A percentile compares a stretch with the other conserved stretches of the same genome.
Evolutionary conservation across 1,139 yeast species (phyloP).

Genomic region (Kurtzmaniella quercitrusa): DNA sequence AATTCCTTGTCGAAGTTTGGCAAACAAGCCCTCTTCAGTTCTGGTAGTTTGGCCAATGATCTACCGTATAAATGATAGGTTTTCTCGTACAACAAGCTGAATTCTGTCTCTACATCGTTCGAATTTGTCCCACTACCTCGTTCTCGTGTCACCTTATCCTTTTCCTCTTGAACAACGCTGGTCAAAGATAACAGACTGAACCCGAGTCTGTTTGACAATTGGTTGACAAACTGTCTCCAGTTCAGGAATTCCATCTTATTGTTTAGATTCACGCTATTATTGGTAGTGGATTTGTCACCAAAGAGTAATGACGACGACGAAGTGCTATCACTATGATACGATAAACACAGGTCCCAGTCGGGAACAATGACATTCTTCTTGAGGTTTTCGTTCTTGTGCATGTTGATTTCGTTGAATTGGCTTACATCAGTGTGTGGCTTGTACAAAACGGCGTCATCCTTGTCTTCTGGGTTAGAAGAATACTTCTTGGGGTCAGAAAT

Average conservation of each 20-base stretch:
- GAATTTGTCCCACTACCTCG: slow-evolving; percentile 12
- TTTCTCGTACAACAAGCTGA: slow-evolving; percentile 33
- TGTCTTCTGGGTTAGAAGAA: slow-evolving; percentile 8
- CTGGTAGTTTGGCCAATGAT: slow-evolving; percentile 35
- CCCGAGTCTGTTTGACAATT: slow-evolving; percentile 36
- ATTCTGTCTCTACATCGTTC: slow-evolving; percentile 30
- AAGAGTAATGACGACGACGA: slow-evolving; percentile 13
- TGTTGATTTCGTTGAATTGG: slow-evolving; percentile 41
- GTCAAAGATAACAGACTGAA: slow-evolving; percentile 31
- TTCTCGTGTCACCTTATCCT: neutral
- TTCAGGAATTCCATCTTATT: slow-evolving; percentile 27
- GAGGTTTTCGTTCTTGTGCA: slow-evolving; percentile 43
- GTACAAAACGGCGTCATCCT: slow-evolving; percentile 44
- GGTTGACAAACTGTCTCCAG: slow-evolving; percentile 36
- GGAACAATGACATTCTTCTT: slow-evolving; percentile 42
- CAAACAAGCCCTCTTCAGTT: slow-evolving; percentile 37
- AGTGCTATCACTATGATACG: slow-evolving; percentile 19
- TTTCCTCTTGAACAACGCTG: slow-evolving; percentile 20
- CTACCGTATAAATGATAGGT: slow-evolving; percentile 41
- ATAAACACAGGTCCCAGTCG: slow-evolving; percentile 39
- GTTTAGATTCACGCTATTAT: slow-evolving; percentile 13
- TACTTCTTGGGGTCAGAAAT: neutral
- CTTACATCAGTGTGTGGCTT: slow-evolving; percentile 42
- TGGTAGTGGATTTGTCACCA: slow-evolving; percentile 24
- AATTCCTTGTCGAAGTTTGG: slow-evolving; percentile 33